These are phyloP conservation scores for Aspergillus sp. DNA, from an alignment of 2,329 filamentous ascomycete genomes.

Conservation along the genomic window DNA sequence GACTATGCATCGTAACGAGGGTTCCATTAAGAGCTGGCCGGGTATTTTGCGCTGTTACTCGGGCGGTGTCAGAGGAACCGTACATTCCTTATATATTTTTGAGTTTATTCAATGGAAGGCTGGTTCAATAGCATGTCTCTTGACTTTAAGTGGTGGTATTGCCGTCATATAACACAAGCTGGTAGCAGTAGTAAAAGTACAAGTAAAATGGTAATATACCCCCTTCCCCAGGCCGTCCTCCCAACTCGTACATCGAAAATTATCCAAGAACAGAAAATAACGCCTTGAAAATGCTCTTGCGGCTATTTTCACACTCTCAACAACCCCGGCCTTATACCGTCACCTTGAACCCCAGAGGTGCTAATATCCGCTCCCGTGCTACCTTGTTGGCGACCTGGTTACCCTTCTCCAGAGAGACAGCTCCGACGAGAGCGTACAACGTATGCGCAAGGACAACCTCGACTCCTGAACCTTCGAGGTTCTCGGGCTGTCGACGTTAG, in stretches of 20 bases:
- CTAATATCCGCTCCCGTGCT: constrained; percentile 73
- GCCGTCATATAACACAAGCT: constrained; percentile 24
- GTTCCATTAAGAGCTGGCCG: constrained; percentile 73
- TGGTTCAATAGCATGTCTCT: background rate
- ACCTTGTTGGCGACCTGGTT: constrained; percentile 73
- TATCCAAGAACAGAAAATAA: constrained; percentile 27
- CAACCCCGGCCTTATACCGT: constrained; percentile 19
- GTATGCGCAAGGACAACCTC: constrained; percentile 73
- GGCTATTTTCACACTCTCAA: constrained; percentile 21
- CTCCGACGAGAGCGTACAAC: constrained; percentile 83
- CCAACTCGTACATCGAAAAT: constrained; percentile 22
- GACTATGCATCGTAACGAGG: constrained; percentile 50
- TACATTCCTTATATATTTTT: constrained; percentile 52
- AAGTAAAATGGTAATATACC: constrained; percentile 19
- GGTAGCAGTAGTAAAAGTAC: constrained; percentile 34
- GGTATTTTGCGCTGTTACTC: constrained; percentile 65
- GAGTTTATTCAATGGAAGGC: background rate
- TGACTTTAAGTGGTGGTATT: constrained; percentile 20
- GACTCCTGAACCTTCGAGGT: constrained; percentile 70
- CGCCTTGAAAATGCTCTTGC: constrained; percentile 40
- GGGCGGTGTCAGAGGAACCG: constrained; percentile 83
- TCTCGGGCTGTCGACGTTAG: constrained; percentile 53
- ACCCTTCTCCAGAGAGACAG: constrained; percentile 84
- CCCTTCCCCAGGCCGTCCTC: background rate
- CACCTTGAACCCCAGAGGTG: constrained; percentile 44